Evolutionary conservation across 257 asterid genomes (phyloP), one percentile per base, ranked within the genome.

Genomic region (Striga asiatica): DNA sequence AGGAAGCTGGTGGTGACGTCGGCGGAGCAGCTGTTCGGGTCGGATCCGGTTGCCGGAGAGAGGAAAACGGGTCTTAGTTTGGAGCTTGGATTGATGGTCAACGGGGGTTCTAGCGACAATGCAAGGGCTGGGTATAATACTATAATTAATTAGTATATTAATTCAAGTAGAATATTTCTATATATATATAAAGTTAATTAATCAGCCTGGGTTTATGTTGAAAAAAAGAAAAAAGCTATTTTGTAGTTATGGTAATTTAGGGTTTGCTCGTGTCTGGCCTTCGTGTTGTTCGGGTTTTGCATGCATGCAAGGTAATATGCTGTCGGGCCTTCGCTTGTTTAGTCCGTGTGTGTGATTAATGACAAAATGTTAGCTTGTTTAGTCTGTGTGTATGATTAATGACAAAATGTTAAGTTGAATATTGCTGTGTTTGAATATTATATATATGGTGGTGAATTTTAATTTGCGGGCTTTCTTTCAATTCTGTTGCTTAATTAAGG

Each of bases 51-150:
- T 34, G 12, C 1, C n/a, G 12, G 0, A 0, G 61, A 23, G 14
- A 6, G 38, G 0, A 11, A 39, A 22, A 11, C 37, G 1, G 22
- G 50, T 56, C 76, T 54, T n/a, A 24, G 64, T 57, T 52, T 81
- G 78, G 92, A 78, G 74, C 88, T 82, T 50, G 83, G 71, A 50
- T 69, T 82, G 69, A 80, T 76, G 19, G 32, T 50, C 12, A 39
- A 31, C 29, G 50, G 50, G 10, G 48, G 49, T 7, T 47, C 45
- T 18, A 37, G 13, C 7, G 22, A 51, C 35, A 49, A 24, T 14
- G 52, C 28, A 0, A 61, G 68, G 68, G 66, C 56, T 21, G n/a
- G 61, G 66, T 34, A 50, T 67, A 41, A n/a, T 12, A 41, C 3
- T 38, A 7, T 12, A 10, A 16, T 41, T 41, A 41, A 41, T 12